Base-by-base conservation (phyloP, 164 flowering plant genomes). In the Liquidambar formosana region DNA sequence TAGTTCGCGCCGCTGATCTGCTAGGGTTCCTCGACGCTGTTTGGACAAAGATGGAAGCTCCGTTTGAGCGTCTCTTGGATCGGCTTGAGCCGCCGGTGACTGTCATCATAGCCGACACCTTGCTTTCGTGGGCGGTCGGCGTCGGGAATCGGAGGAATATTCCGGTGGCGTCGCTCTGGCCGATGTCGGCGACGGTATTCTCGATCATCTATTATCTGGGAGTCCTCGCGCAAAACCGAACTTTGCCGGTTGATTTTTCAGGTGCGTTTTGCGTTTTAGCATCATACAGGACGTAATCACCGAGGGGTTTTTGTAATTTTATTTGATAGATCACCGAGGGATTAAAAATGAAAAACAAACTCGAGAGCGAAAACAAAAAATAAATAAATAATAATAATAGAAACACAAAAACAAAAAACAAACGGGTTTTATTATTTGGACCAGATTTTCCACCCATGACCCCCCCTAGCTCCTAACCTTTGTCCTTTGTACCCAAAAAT, bases 31-130 rank as follows among this genome's bases (percentile, higher is more conserved):
- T 84, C 0, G 75, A 83, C 14, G 94, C 96, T 0, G n/a, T n/a
- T n/a, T 10, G 4, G 61, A 88, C 88, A 0, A 81, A 82, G 71
- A 64, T 93, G 82, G 87, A 73, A 33, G 86, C 46, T 25, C 91
- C 94, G 6, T 73, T 87, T 25, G 94, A 86, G 78, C 56, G 41
- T 63, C 76, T 90, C 3, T 75, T 94, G 2, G 85, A 83, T 27
- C 67, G 64, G 66, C 77, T 86, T 10, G 72, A 77, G 58, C 68
- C 64, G 52, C 78, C 81, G 14, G 75, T 62, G 14, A 72, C 77
- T 8, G 68, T 68, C 12, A 85, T 91, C 12, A 27, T 91, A 0
- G 78, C 81, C 10, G 96, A 93, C 25, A 64, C 80, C 4, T 73
- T 26, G 56, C 5, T 93, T 71, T 8, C 27, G 2, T 89, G 92